Base-by-base conservation (phyloP, 139 green algal genomes). In the Volvox reticuliferus region DNA sequence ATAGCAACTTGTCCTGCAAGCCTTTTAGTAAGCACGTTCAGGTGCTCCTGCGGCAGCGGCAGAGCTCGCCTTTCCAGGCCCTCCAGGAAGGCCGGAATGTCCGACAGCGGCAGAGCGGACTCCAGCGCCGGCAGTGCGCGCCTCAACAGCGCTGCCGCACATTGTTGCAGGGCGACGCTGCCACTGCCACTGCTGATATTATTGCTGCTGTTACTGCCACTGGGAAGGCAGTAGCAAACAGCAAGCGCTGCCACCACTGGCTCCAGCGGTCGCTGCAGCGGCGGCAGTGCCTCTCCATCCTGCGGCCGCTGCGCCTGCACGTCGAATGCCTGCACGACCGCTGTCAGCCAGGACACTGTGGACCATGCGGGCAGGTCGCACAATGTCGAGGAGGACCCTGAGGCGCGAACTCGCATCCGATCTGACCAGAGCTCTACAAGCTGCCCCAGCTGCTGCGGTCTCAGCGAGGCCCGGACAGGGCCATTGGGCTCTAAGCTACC, bases 401-500 rank as follows among this genome's bases (percentile, higher is more conserved):
- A 32, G 2, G 9, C 28, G 76, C 76, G 50, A 36, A 82, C 13
- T 1, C 82, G 33, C 33, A 37, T 24, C 28, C 63, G 32, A n/a
- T 88, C 35, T 6, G 84, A 22, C 36, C 35, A 35, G 1, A 89
- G 36, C 67, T 55, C 84, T 69, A 89, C 84, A 28, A 89, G 84
- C 36, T 89, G 84, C 68, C 9, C 14, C 36, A 89, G 68, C 82
- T 88, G 82, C 33, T 65, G 35, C 65, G 65, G 65, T 69, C 30
- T 67, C 67, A 89, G 84, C 82, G 33, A 63, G 30, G n/a, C 1
- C 32, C 36, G 65, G 50, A 18, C 63, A 12, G 33, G 19, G 30
- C 61, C 16, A 3, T 32, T 3, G 12, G 16, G 36, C 1, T 62
- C 61, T 6, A 21, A 0, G 24, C 19, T 62, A 21, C 36, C 84